Base-by-base conservation (phyloP, 805 yeast species). In the Lipomyces starkeyi region DNA sequence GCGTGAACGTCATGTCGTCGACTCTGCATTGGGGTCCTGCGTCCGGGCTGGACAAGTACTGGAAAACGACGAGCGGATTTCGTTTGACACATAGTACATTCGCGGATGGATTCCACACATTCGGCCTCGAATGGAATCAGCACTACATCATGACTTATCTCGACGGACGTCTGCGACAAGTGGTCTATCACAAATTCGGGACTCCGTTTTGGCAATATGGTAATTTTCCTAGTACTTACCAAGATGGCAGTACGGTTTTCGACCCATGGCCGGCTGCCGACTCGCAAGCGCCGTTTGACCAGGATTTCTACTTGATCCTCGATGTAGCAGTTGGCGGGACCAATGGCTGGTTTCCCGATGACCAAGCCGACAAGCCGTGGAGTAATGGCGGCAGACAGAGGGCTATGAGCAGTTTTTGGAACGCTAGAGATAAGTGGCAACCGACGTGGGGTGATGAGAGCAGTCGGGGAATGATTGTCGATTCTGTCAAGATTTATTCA, bases 251-350 rank as follows among this genome's bases (percentile, higher is more conserved):
- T 27, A 25, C 59, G 14, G 8, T 68, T 40, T 17, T 34, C 25
- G 63, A 68, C 37, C 69, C 71, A n/a, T 68, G 71, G 71, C 67
- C 68, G 6, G 62, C 47, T 13, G 40, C 25, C 57, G 63, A 58
- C 53, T 8, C 20, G n/a, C 43, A 52, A 13, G 68, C 71, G 32
- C 71, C 71, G 17, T 68, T 68, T 20, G 71, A 68, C 58, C 71
- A 65, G 55, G 69, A 62, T 22, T 68, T 68, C 35, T 68, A 65
- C 61, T 49, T 68, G 37, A 68, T 68, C 25, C 27, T 68, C 32
- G 61, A 65, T 62, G 69, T 68, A n/a, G 71, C 68, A 3, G 71
- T 65, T 27, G 71, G 71, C 25, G 71, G 71, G 37, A 65, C 67
- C 14, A 68, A 68, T 47, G 71, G 69, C 17, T 68, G 40, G 54